Evolutionary conservation across 306 rosid genomes (phyloP).

Genomic region (Cyclanthera cordifolia): DNA sequence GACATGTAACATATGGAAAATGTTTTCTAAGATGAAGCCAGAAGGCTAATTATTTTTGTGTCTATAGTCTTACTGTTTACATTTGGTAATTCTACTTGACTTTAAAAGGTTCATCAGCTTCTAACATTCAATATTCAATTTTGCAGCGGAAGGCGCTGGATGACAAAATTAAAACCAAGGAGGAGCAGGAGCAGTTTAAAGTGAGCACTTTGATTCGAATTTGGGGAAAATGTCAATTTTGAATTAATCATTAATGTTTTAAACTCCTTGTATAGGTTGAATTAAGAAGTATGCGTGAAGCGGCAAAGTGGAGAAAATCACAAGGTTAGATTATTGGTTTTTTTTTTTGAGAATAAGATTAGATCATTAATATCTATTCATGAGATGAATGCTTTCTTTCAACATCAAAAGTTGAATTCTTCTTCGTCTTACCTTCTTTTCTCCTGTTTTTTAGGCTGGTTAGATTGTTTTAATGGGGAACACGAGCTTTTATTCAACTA

Average conservation of each 20-base stretch:
- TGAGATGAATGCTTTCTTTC: constrained; percentile 7
- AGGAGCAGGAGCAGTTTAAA: constrained; percentile 69
- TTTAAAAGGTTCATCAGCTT: neutral
- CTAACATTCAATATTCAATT: constrained; percentile 15
- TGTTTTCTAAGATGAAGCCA: neutral
- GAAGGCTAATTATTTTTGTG: neutral
- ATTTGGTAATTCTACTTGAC: neutral
- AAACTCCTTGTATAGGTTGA: constrained; percentile 42
- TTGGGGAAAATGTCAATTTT: neutral
- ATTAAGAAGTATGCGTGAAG: constrained; percentile 68
- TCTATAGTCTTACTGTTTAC: neutral
- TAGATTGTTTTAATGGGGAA: constrained; percentile 1
- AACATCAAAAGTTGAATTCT: neutral
- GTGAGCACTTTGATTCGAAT: constrained; percentile 23
- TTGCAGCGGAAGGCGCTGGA: constrained; percentile 72
- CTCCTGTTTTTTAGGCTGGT: neutral
- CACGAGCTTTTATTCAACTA: neutral
- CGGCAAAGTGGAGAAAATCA: constrained; percentile 83
- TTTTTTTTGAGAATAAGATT: too few species aligned
- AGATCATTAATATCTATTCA: constrained; percentile 5
- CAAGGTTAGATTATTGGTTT: constrained; percentile 65
- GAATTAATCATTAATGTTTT: constrained; percentile 10
- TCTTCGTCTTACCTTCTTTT: neutral
- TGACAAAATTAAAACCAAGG: constrained; percentile 69
- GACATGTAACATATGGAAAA: neutral